These are phyloP conservation scores for Ogataea zsoltii DNA, from an alignment of 805 yeast species.

Conservation along the genomic window DNA sequence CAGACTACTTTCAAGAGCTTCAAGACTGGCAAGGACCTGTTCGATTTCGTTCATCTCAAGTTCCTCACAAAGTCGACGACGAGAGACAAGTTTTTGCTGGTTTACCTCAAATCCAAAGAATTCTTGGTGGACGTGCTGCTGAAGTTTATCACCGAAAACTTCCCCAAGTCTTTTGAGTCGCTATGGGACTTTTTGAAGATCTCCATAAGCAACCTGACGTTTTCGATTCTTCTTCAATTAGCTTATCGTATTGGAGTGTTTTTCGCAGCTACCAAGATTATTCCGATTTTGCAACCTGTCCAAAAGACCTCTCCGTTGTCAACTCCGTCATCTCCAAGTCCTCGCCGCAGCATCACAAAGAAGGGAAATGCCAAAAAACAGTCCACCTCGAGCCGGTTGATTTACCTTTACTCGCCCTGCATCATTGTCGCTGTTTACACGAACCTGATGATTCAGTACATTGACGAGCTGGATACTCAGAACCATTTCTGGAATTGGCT, in stretches of 20 bases:
- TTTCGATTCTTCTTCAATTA: constrained; percentile 78
- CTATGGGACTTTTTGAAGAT: constrained; percentile 54
- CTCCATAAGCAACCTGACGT: constrained; percentile 65
- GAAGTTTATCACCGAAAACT: constrained; percentile 49
- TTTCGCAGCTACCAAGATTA: constrained; percentile 87
- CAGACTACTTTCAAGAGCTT: constrained; percentile 30
- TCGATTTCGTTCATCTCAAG: constrained; percentile 19
- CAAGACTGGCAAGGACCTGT: constrained; percentile 20
- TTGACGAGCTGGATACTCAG: constrained; percentile 69
- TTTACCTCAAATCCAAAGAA: constrained; percentile 27
- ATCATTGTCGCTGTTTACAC: constrained; percentile 94
- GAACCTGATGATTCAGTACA: constrained; percentile 87
- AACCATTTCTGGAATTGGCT: constrained; percentile 36
- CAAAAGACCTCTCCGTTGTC: constrained; percentile 23
- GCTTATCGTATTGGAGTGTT: constrained; percentile 86
- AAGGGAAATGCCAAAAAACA: constrained; percentile 10
- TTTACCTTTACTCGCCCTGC: constrained; percentile 91
- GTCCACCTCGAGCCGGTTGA: constrained; percentile 47
- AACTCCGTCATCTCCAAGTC: constrained; percentile 24
- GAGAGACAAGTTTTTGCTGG: constrained; percentile 20
- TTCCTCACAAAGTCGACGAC: constrained; percentile 19
- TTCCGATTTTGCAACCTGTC: constrained; percentile 55
- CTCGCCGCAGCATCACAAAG: constrained; percentile 15
- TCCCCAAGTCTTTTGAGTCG: constrained; percentile 53
- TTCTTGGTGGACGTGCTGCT: constrained; percentile 28